Conservation (phyloP, 768 basidiomycete species). For the Boletellus ananas region DNA sequence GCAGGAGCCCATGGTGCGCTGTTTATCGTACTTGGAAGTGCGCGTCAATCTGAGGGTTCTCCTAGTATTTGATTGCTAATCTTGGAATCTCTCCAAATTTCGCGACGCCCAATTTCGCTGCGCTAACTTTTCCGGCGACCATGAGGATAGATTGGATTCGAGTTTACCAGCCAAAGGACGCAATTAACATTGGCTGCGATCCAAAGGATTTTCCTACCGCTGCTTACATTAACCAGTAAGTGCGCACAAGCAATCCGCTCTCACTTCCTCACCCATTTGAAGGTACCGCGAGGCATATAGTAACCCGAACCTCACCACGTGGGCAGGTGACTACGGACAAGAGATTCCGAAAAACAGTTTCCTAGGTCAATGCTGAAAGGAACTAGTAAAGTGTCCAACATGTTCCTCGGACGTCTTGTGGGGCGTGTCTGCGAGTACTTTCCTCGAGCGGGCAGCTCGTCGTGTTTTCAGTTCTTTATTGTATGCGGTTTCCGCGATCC, state of each 20-base stretch:
- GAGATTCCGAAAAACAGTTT: slow-evolving; percentile 66
- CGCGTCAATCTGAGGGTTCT: background rate
- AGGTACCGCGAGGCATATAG: slow-evolving; percentile 69
- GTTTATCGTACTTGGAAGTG: background rate
- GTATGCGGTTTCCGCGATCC: slow-evolving; percentile 10
- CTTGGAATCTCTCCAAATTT: slow-evolving; percentile 85
- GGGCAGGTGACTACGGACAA: slow-evolving; percentile 61
- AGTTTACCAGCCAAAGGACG: slow-evolving; percentile 75
- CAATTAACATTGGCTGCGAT: slow-evolving; percentile 81
- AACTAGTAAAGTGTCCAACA: slow-evolving; percentile 1
- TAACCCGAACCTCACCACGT: slow-evolving; percentile 78
- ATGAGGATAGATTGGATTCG: slow-evolving; percentile 88
- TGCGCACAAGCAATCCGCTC: background rate
- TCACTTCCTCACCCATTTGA: slow-evolving; percentile 5
- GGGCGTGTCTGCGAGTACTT: slow-evolving; percentile 14
- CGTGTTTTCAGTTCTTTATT: slow-evolving; percentile 22
- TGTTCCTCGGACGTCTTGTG: slow-evolving; percentile 7
- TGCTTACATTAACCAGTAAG: slow-evolving; percentile 72
- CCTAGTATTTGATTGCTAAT: slow-evolving; percentile 79
- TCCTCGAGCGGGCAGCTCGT: slow-evolving; percentile 5
- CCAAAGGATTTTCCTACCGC: slow-evolving; percentile 75
- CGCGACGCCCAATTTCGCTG: slow-evolving; percentile 63
- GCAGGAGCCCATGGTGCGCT: slow-evolving; percentile 75
- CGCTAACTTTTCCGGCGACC: slow-evolving; percentile 65
- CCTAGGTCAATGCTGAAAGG: slow-evolving; percentile 51